Conservation (phyloP, 306 rosid species). For the cucumber (Cucumis sativus) region DNA sequence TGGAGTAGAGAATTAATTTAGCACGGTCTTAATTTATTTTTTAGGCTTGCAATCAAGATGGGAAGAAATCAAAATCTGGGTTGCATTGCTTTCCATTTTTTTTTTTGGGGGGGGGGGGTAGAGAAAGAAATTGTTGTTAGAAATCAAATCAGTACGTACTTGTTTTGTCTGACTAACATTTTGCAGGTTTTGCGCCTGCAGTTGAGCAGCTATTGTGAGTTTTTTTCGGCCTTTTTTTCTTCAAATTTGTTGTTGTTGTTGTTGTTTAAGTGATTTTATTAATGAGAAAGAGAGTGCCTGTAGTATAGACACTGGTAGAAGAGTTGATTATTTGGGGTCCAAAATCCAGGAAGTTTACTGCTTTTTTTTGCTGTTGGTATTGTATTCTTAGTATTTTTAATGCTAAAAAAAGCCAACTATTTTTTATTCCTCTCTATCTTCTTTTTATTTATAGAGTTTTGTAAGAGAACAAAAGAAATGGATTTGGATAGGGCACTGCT, state of each 20-base stretch:
- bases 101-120: not conserved
- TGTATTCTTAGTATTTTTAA: not conserved
- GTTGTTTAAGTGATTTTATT: not conserved
- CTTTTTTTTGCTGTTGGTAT: not conserved
- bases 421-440: not conserved
- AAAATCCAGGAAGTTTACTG: not conserved
- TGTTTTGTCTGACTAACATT: not conserved
- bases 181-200: constrained; percentile 10
- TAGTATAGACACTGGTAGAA: constrained; percentile 3
- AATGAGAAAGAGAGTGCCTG: not conserved
- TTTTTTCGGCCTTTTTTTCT: not conserved
- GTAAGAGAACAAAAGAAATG: not conserved
- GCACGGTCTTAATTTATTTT: not conserved
- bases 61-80: not conserved
- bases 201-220: not conserved
- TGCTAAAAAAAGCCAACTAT: not conserved
- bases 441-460: not conserved
- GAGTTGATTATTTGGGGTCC: not conserved
- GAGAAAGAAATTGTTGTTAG: not conserved
- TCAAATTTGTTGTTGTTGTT: not conserved
- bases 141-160: not conserved
- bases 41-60: not conserved
- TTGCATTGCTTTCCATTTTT: not conserved
- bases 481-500: not conserved
- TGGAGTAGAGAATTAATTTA: not conserved